A percentile compares a stretch with the other conserved stretches of the same genome.
phyloP scores from a whole-genome alignment of 2,329 filamentous ascomycete genomes.

The Didymella pinodella region DNA sequence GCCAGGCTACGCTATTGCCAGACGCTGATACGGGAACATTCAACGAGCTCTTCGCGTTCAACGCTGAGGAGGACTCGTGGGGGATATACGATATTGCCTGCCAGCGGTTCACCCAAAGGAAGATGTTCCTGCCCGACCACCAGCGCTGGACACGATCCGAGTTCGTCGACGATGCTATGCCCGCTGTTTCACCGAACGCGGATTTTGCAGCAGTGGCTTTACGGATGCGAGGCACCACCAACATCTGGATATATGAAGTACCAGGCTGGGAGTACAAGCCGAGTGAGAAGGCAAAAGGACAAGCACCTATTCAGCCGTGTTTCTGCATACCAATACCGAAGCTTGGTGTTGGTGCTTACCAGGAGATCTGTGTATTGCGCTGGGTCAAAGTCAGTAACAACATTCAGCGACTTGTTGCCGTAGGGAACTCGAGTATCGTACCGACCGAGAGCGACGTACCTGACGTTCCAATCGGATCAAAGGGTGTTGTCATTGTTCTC shows the following conservation, averaged over 20 bases:
- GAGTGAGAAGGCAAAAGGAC: constrained; percentile 33
- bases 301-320: constrained; percentile 49
- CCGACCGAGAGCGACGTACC: constrained; percentile 38
- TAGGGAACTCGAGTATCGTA: constrained; percentile 46
- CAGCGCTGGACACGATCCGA: constrained; percentile 51
- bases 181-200: constrained; percentile 50
- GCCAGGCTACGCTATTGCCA: constrained; percentile 51
- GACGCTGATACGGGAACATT: constrained; percentile 50
- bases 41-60: constrained; percentile 53
- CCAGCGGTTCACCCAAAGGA: constrained; percentile 50
- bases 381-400: constrained; percentile 45
- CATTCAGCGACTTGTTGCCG: constrained; percentile 49
- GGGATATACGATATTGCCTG: constrained; percentile 52
- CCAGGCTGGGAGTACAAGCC: constrained; percentile 48
- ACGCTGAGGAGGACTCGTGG: constrained; percentile 52
- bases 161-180: constrained; percentile 52
- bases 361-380: constrained; percentile 49
- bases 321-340: constrained; percentile 49
- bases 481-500: constrained; percentile 49
- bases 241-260: constrained; percentile 51
- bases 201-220: constrained; percentile 51
- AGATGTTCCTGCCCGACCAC: constrained; percentile 50
- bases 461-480: constrained; percentile 42
- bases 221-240: constrained; percentile 49
- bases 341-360: constrained; percentile 41